Conservation (phyloP, 345 rosid species). For the Hypericum androsaemum region DNA sequence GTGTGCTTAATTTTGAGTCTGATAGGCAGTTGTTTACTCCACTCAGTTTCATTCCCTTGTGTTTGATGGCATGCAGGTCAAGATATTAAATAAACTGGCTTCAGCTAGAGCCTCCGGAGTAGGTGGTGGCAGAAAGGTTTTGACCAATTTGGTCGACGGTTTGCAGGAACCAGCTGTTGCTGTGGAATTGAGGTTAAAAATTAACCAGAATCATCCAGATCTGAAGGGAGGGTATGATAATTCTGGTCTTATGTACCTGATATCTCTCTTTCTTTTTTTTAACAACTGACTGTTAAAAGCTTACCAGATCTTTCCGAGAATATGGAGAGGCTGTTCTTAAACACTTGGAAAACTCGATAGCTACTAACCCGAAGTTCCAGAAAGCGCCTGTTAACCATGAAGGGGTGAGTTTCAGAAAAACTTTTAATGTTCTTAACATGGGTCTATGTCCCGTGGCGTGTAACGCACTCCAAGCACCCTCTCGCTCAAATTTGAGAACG, state of each 20-base stretch:
- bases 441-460: too few species aligned
- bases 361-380: slow-evolving; percentile 47
- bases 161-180: slow-evolving; percentile 72
- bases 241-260: not conserved
- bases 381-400: slow-evolving; percentile 81
- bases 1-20: too few species aligned
- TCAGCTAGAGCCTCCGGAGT: slow-evolving; percentile 71
- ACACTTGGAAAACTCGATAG: slow-evolving; percentile 49
- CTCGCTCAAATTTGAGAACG: too few species aligned
- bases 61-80: slow-evolving; percentile 44
- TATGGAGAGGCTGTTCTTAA: slow-evolving; percentile 83
- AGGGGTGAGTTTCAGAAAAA: slow-evolving; percentile 48
- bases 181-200: slow-evolving; percentile 77
- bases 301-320: slow-evolving; percentile 67
- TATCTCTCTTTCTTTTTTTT: not conserved
- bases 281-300: slow-evolving; percentile 7
- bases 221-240: slow-evolving; percentile 82
- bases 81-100: slow-evolving; percentile 86
- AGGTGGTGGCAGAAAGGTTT: slow-evolving; percentile 67
- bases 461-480: too few species aligned
- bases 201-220: slow-evolving; percentile 69
- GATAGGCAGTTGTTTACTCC: slow-evolving; percentile 1
- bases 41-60: not conserved
- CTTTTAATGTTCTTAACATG: not conserved
- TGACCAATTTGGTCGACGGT: slow-evolving; percentile 76